These are phyloP conservation scores for Bretziella fagacearum DNA, from an alignment of 2,329 filamentous ascomycete species.

Conservation along the genomic window DNA sequence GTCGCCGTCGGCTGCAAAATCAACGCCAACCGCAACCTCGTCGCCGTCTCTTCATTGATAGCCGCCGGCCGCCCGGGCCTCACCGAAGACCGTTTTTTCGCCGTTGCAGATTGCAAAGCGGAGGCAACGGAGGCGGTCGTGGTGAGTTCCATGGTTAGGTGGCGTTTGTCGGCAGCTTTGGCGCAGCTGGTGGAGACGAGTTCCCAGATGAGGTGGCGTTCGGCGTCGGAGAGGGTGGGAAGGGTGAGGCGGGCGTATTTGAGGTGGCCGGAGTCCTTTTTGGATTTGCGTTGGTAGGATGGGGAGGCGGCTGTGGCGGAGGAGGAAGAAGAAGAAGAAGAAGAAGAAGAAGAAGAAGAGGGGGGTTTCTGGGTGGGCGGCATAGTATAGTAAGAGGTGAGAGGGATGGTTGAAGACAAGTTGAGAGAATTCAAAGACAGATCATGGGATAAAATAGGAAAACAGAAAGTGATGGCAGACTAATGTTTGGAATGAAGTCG, in stretches of 20 bases:
- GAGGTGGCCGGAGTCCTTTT: constrained; percentile 10
- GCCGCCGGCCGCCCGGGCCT: constrained; percentile 10
- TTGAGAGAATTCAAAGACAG: no score
- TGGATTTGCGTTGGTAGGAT: no score
- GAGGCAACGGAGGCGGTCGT: constrained; percentile 5
- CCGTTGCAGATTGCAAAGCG: background rate
- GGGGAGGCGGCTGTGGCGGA: background rate
- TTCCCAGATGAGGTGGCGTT: constrained; percentile 9
- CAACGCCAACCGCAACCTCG: constrained; percentile 10
- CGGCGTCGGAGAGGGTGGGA: constrained; percentile 8
- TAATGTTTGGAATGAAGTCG: no score
- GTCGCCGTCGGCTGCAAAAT: constrained; percentile 13
- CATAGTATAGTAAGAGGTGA: no score
- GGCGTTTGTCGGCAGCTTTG: constrained; percentile 5
- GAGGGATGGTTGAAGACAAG: no score
- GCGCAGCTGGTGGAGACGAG: constrained; percentile 7
- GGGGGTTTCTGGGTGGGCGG: background rate
- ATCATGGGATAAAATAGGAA: no score
- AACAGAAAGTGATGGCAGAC: no score
- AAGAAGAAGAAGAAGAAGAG: background rate
- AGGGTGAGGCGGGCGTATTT: constrained; percentile 11
- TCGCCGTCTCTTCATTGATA: constrained; percentile 13
- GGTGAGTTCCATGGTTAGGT: constrained; percentile 5
- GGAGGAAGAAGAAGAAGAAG: background rate
- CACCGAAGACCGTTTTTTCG: background rate